phyloP scores from a whole-genome alignment of 108 stramenopile species.

The Skeletonema potamos region DNA sequence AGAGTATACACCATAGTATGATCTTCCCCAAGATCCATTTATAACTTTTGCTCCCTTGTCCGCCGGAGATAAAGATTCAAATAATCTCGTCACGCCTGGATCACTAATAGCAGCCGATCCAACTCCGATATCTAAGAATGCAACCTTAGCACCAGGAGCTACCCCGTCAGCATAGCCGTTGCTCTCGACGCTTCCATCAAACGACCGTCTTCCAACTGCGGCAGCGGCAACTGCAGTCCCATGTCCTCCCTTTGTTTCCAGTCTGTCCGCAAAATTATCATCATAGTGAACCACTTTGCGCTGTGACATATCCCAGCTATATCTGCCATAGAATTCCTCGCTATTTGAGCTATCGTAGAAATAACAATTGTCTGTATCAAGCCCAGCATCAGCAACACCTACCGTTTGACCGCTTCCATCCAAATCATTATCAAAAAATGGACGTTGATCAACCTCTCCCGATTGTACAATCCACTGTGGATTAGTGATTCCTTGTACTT shows the following conservation, averaged over 20 bases:
- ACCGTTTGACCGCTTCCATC: constrained; percentile 57
- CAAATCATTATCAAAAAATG: constrained; percentile 45
- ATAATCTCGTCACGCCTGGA: constrained; percentile 33
- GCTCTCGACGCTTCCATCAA: constrained; percentile 36
- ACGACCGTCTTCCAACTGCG: constrained; percentile 38
- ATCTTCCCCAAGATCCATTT: constrained; percentile 42
- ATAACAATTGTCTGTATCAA: constrained; percentile 56
- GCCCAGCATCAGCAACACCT: constrained; percentile 50
- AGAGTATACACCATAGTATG: constrained; percentile 33
- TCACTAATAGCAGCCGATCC: constrained; percentile 25
- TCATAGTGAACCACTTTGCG: constrained; percentile 55
- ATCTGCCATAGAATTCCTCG: constrained; percentile 10
- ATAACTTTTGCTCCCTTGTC: constrained; percentile 27
- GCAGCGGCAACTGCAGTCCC: constrained; percentile 56
- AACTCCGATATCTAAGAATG: constrained; percentile 58
- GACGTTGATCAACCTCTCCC: constrained; percentile 19
- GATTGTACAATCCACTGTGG: constrained; percentile 47
- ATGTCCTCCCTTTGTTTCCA: constrained; percentile 43
- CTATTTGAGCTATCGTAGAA: constrained; percentile 39
- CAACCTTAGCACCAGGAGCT: constrained; percentile 46
- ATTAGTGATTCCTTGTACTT: constrained; percentile 23
- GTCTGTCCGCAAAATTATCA: constrained; percentile 24
- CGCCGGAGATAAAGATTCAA: constrained; percentile 21
- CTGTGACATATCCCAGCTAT: constrained; percentile 27
- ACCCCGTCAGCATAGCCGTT: constrained; percentile 43